phyloP scores from a whole-genome alignment of 2,329 filamentous ascomycete genomes.

The Aureobasidium sp. region DNA sequence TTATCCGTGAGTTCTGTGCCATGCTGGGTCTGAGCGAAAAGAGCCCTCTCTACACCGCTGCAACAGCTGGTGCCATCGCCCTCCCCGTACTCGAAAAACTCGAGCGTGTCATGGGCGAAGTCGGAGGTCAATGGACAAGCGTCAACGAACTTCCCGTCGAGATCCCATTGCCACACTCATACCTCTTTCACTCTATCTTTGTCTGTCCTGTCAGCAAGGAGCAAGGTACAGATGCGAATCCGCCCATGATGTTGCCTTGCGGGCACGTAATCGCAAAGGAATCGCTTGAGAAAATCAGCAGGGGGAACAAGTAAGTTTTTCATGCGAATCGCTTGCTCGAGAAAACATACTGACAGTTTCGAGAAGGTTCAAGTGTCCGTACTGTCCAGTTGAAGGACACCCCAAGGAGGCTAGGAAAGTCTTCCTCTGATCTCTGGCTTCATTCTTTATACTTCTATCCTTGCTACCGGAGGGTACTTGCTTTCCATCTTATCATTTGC shows the following conservation, averaged over 20 bases:
- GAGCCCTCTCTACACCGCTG: slow-evolving; percentile 86
- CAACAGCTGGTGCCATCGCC: slow-evolving; percentile 86
- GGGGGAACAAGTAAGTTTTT: slow-evolving; percentile 45
- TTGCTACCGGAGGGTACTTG: not conserved
- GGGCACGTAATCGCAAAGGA: slow-evolving; percentile 90
- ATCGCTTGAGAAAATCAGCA: slow-evolving; percentile 70
- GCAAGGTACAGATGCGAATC: slow-evolving; percentile 86
- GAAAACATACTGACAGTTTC: slow-evolving; percentile 20
- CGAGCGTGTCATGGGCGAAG: slow-evolving; percentile 77
- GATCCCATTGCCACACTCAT: slow-evolving; percentile 57
- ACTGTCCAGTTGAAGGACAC: slow-evolving; percentile 80
- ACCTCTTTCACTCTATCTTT: slow-evolving; percentile 88
- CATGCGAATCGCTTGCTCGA: not conserved
- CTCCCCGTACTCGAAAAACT: slow-evolving; percentile 84
- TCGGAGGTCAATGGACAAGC: slow-evolving; percentile 91
- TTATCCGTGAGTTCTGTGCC: slow-evolving; percentile 77
- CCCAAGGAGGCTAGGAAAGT: slow-evolving; percentile 70
- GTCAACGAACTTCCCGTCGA: slow-evolving; percentile 77
- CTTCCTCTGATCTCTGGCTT: slow-evolving; percentile 24
- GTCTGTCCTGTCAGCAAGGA: slow-evolving; percentile 97
- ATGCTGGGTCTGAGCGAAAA: slow-evolving; percentile 83
- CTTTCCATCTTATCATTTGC: not conserved
- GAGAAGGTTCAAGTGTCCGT: slow-evolving; percentile 82
- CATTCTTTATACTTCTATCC: not conserved
- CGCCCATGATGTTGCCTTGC: slow-evolving; percentile 93